Evolutionary conservation across 257 asterid genomes (phyloP).

Genomic region (Asclepias syriaca): DNA sequence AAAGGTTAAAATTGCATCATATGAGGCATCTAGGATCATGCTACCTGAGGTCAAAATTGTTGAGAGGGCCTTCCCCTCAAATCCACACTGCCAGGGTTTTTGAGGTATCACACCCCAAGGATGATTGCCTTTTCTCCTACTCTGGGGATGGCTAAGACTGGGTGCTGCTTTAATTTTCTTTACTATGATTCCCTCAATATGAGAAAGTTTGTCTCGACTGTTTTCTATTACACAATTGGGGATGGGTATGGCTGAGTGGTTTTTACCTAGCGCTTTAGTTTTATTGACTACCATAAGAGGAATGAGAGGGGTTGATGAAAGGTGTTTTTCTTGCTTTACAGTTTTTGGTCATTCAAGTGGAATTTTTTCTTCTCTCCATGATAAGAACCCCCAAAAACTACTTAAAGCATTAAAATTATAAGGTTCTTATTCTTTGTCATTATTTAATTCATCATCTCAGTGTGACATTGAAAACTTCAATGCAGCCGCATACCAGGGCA

Average conservation of each 20-base stretch:
- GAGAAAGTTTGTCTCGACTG: too few species aligned
- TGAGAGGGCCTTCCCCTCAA: neutral
- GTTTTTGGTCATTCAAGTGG: neutral
- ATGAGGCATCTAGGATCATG: neutral
- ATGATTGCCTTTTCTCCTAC: too few species aligned
- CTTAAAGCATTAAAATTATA: neutral
- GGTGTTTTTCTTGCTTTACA: neutral
- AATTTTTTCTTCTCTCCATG: neutral
- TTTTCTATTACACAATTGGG: neutral
- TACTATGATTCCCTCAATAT: too few species aligned
- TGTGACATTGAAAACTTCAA: constrained; percentile 14
- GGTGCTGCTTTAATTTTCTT: too few species aligned
- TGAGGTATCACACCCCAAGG: too few species aligned
- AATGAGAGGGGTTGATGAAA: neutral
- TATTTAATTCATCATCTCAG: constrained; percentile 4
- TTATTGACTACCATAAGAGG: neutral
- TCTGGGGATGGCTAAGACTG: too few species aligned
- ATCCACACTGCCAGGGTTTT: too few species aligned
- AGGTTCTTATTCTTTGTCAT: neutral
- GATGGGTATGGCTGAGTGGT: neutral
- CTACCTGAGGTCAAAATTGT: too few species aligned
- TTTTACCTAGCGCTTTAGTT: neutral
- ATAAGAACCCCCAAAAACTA: neutral
- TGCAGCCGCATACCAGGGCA: constrained; percentile 91
- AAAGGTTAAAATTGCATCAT: neutral